phyloP scores from a whole-genome alignment of 75 land plant species.

The Picea glauca region DNA sequence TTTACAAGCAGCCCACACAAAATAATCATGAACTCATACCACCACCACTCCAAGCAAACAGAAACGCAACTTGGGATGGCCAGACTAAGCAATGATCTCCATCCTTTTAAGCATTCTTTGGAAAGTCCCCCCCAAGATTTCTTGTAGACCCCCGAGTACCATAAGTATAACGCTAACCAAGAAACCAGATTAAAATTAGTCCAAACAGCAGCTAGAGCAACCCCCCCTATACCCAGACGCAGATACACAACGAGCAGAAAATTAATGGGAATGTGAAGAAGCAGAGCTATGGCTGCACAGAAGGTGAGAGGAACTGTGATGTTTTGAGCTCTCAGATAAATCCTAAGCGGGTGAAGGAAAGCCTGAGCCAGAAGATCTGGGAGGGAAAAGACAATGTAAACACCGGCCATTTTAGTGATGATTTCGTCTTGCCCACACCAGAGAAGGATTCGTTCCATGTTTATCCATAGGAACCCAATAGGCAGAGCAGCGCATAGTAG shows the following conservation, averaged over 20 bases:
- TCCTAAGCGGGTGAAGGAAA: slow-evolving; percentile 38
- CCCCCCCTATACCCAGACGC: slow-evolving; percentile 48
- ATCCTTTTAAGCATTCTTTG: slow-evolving; percentile 24
- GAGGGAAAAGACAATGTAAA: slow-evolving; percentile 25
- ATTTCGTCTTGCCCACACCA: slow-evolving; percentile 34
- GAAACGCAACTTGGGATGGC: slow-evolving; percentile 71
- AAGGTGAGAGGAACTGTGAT: slow-evolving; percentile 53
- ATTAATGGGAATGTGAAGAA: slow-evolving; percentile 49
- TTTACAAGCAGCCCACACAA: slow-evolving; percentile 51
- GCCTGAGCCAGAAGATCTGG: slow-evolving; percentile 42
- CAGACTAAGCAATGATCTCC: slow-evolving; percentile 36
- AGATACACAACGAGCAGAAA: slow-evolving; percentile 34
- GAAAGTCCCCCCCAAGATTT: slow-evolving; percentile 23
- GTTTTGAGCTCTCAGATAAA: slow-evolving; percentile 40
- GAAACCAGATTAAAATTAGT: slow-evolving; percentile 40
- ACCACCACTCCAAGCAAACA: slow-evolving; percentile 85
- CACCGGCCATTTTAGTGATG: slow-evolving; percentile 20
- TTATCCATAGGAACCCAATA: slow-evolving; percentile 42
- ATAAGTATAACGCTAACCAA: slow-evolving; percentile 29
- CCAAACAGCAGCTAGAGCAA: slow-evolving; percentile 46
- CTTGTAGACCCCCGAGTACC: slow-evolving; percentile 27
- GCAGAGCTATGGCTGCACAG: slow-evolving; percentile 37
- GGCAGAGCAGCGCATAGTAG: slow-evolving; percentile 41
- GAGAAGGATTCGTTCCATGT: slow-evolving; percentile 35
- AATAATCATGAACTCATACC: slow-evolving; percentile 79